phyloP scores from a whole-genome alignment of 805 yeast genomes.

The Wickerhamiella musiphila region DNA sequence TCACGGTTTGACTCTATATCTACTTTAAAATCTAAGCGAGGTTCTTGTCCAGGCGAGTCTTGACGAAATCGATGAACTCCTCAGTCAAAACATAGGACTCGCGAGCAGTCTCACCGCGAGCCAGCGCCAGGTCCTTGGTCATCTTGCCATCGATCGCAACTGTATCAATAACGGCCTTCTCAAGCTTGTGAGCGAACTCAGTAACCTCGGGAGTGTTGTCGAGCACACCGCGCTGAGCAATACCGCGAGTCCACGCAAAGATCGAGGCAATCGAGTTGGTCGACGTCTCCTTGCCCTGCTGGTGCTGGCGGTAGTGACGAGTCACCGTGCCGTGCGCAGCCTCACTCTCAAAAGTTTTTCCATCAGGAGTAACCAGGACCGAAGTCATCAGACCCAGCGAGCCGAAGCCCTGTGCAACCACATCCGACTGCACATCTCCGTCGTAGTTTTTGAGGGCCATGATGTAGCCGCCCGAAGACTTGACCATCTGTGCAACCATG shows the following conservation, averaged over 20 bases:
- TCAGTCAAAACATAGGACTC: slow-evolving; percentile 74
- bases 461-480: slow-evolving; percentile 85
- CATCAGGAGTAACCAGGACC: slow-evolving; percentile 91
- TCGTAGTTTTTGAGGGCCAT: slow-evolving; percentile 96
- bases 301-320: slow-evolving; percentile 90
- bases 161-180: slow-evolving; percentile 71
- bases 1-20: not conserved
- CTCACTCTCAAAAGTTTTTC: slow-evolving; percentile 86
- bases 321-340: slow-evolving; percentile 99
- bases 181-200: slow-evolving; percentile 60
- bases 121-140: slow-evolving; percentile 93
- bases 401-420: slow-evolving; percentile 96
- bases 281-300: slow-evolving; percentile 91
- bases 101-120: slow-evolving; percentile 74
- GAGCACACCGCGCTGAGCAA: slow-evolving; percentile 78
- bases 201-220: slow-evolving; percentile 77
- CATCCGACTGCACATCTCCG: slow-evolving; percentile 93
- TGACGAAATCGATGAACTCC: slow-evolving; percentile 76
- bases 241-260: slow-evolving; percentile 92
- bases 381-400: slow-evolving; percentile 95
- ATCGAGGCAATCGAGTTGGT: slow-evolving; percentile 95
- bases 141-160: slow-evolving; percentile 70
- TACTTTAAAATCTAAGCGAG: slow-evolving; percentile 3
- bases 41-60: slow-evolving; percentile 34
- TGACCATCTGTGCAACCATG: slow-evolving; percentile 98